Base-by-base conservation (phyloP, 345 rosid species). In the Eucalyptus microcorys region DNA sequence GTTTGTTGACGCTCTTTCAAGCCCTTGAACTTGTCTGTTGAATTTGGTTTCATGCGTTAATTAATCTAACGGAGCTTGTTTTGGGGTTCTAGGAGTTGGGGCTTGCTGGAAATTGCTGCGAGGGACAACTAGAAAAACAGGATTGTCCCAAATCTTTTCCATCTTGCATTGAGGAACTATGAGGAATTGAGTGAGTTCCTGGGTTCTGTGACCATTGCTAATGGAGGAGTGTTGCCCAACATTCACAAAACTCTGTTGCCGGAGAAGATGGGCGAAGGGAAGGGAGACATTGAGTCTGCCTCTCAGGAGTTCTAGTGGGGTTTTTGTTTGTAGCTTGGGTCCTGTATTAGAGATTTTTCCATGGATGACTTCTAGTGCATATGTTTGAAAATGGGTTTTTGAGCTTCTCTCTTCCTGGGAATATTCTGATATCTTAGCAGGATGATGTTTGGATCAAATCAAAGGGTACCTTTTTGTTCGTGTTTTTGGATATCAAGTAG, bases 81-180 rank as follows among this genome's bases (percentile, higher is more conserved):
- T 68, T 32, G 21, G 47, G 34, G 32, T 10, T 87, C 47, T 86
- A 94, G 96, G 96, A 95, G 40, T 79, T 96, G 88, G 98, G 94
- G 89, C 94, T 95, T 53, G 97, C 96, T 85, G 97, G 95, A 19
- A 96, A 96, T 88, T 88, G 98, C 98, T 1, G 97, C 95, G 0
- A 92, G 96, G 76, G 98, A 94, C 57, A 95, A 95, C 91, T 94
- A 95, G 92, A 96, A 93, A 93, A 96, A 94, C 17, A 90, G 96
- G 3, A 95, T 96, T 5, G 96, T 93, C 26, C 97, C 95, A 1
- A 92, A 96, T 89, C 98, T 95, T 88, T 95, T 96, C 40, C 97
- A 96, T 85, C 91, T 95, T 10, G 97, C 96, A 3, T 96, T 95
- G 90, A 94, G 98, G 91, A 95, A 95, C 12, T 96, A 96, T 40